These are phyloP conservation scores for Leucocoprinus leucothites DNA, from an alignment of 768 basidiomycete species.

Conservation along the genomic window DNA sequence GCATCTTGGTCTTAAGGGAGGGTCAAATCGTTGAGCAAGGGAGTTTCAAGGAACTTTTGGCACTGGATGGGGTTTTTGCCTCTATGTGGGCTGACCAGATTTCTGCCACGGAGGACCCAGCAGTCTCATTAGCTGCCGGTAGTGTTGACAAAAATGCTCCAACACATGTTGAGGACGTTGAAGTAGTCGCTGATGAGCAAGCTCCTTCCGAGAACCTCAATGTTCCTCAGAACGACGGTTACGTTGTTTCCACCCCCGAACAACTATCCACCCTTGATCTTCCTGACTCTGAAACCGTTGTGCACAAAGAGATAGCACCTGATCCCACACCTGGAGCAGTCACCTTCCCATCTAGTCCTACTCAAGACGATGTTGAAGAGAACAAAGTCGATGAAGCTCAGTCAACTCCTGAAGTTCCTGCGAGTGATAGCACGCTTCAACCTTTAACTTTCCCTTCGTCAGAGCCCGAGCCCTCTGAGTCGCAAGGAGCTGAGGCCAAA, in stretches of 20 bases:
- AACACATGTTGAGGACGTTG: background rate
- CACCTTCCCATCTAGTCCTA: background rate
- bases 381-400: background rate
- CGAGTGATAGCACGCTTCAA: background rate
- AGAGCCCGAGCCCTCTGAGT: conserved; percentile 14
- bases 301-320: background rate
- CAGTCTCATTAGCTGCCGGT: conserved; percentile 31
- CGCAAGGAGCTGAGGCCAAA: conserved; percentile 11
- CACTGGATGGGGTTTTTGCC: conserved; percentile 69
- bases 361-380: background rate
- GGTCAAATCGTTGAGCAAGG: conserved; percentile 86
- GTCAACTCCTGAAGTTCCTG: conserved; percentile 8
- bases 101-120: conserved; percentile 55
- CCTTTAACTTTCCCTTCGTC: conserved; percentile 26
- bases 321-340: background rate
- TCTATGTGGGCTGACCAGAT: conserved; percentile 89
- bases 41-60: conserved; percentile 73
- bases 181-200: conserved; percentile 4
- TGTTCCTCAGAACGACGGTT: background rate
- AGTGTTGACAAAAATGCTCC: conserved; percentile 36
- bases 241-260: conserved; percentile 4
- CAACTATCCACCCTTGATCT: conserved; percentile 10
- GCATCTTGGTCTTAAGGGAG: conserved; percentile 89
- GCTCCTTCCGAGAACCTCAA: background rate
- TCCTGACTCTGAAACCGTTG: conserved; percentile 8